Evolutionary conservation across 768 basidiomycete genomes (phyloP), one percentile per base, ranked within the genome.

Genomic region (Tricholoma hemisulphureum): DNA sequence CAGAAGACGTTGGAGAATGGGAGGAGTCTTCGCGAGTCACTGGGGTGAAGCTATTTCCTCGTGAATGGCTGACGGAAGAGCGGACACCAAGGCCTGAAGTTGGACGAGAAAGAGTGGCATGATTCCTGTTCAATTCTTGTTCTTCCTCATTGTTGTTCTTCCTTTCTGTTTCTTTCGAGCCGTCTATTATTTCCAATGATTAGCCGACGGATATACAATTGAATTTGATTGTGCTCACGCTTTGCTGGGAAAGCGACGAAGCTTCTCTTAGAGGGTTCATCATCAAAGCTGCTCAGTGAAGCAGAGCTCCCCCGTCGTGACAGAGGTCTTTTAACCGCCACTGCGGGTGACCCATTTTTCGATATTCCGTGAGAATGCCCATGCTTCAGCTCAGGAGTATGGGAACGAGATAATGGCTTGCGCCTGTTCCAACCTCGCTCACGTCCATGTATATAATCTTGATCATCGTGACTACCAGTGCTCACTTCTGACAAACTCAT

Each of bases 121-220:
- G 73, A 10, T 74, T 78, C 59, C 73, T 81, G 65, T 84, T 85
- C 83, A 85, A 84, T 51, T 77, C 77, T 31, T 80, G 75, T 62
- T 85, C 86, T 35, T 77, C 74, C 55, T 83, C 82, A 26, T 72
- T 58, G 46, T 75, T 73, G 46, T 71, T 75, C 52, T 84, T 83
- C 43, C 65, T 67, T 54, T 79, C 77, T 21, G 76, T 54, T 46
- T 80, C 80, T 35, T 65, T 66, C 5, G 73, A 64, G 32, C 67
- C 73, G 67, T 81, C 85, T 85, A 57, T 21, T 10, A 20, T n/a
- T 28, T 24, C 53, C 28, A 29, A 48, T 26, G 8, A 54, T 63
- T 50, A 43, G 37, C 35, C 48, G 32, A 35, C 14, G 10, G 20
- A 13, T 11, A 24, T 10, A n/a, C 55, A 52, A 32, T 41, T 28